phyloP scores from a whole-genome alignment of 495 filamentous ascomycete species.

The Penicillium subrubescens region DNA sequence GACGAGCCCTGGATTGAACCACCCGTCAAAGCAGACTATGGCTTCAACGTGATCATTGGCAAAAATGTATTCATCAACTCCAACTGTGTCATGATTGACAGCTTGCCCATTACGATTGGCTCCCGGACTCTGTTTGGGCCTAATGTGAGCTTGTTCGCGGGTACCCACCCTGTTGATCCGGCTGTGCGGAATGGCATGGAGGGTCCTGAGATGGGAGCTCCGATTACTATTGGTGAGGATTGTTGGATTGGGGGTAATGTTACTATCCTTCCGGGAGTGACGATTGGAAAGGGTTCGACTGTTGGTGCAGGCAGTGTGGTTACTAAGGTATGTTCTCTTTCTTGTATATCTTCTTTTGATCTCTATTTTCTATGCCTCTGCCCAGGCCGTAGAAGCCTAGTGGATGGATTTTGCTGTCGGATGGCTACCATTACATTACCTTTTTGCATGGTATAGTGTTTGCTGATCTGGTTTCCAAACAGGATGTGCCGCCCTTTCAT shows the following conservation, averaged over 20 bases:
- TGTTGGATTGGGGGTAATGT: slow-evolving; percentile 88
- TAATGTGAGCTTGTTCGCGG: slow-evolving; percentile 70
- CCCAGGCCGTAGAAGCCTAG: background rate
- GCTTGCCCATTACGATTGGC: slow-evolving; percentile 74
- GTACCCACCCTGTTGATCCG: slow-evolving; percentile 77
- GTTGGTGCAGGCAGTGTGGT: slow-evolving; percentile 90
- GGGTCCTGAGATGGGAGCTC: slow-evolving; percentile 75
- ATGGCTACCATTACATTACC: background rate
- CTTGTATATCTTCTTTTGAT: background rate
- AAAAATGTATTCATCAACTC: slow-evolving; percentile 75
- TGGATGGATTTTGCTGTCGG: background rate
- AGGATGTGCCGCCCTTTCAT: slow-evolving; percentile 66
- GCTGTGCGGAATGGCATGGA: slow-evolving; percentile 68
- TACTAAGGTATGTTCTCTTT: slow-evolving; percentile 67
- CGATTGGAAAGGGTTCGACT: slow-evolving; percentile 72
- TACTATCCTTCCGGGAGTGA: slow-evolving; percentile 75
- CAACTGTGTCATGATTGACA: slow-evolving; percentile 77
- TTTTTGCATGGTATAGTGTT: background rate
- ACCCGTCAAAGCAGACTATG: slow-evolving; percentile 75
- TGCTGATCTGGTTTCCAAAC: slow-evolving; percentile 6
- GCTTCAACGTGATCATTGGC: slow-evolving; percentile 70
- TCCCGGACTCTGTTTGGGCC: slow-evolving; percentile 79
- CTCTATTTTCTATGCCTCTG: background rate
- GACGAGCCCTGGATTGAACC: slow-evolving; percentile 70
- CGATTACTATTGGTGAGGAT: slow-evolving; percentile 80